Evolutionary conservation across 2,329 filamentous ascomycete species (phyloP), one percentile per base, ranked within the genome.

Genomic region (Beauveria medogensis): DNA sequence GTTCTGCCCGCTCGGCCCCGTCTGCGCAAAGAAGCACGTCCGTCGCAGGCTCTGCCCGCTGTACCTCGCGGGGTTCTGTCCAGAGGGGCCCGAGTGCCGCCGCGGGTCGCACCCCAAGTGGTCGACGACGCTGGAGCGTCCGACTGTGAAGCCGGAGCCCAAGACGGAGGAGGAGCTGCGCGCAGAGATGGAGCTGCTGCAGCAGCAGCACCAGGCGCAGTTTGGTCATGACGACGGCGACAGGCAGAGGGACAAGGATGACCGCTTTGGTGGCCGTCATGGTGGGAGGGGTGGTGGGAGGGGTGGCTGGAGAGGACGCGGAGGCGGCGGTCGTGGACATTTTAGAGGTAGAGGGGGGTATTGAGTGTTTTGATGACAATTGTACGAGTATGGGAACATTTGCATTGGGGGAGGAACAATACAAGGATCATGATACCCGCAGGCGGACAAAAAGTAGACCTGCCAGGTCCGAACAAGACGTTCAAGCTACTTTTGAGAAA

Each of bases 1-100:
- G 2, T 97, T 97, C 78, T 99, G 94, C 69, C 91, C 91, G 20
- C 82, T 97, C 10, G 94, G 94, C 0, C 92, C 92, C 1, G 77
- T 84, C 62, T 99, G 94, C 74, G 86, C 88, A 26, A 92, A 96
- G 76, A 90, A 92, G 67, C 94, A 99, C 75, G 87, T 96, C 61
- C 85, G 92, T 63, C 86, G 90, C 65, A 86, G 83, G 65, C 73
- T 96, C 7, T 99, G 94, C 71, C 80, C 80, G 1, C 96, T 88
- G 72, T 99, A 96, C 71, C 78, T 97, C 18, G 91, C 91, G 8
- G 94, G 94, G 1, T 99, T 99, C 78, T 99, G 94, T 72, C 94
- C 94, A 0, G 89, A 96, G 60, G 93, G 74, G 2, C 82, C 79
- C 63, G 78, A 78, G 8, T 99, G 94, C 75, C 86, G 85, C 70